Conservation (phyloP, 2,329 filamentous ascomycete genomes). For the Talaromyces sp. region DNA sequence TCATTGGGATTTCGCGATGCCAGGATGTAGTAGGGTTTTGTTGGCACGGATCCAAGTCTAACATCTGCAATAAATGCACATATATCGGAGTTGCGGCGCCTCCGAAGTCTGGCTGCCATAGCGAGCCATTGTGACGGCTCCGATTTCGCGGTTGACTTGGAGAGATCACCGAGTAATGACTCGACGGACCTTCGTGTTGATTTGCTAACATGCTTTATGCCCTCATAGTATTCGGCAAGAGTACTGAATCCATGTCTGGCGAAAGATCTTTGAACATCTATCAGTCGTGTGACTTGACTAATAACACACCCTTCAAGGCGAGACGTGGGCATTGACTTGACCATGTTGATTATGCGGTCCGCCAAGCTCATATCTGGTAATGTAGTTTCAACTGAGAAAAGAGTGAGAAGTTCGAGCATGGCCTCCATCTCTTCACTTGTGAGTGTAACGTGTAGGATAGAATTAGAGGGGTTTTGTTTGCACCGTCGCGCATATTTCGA, state of each 20-base stretch:
- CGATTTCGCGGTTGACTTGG: neutral
- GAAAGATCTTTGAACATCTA: conserved; percentile 11
- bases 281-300: conserved; percentile 11
- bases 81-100: conserved; percentile 18
- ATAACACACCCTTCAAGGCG: conserved; percentile 5
- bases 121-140: conserved; percentile 10
- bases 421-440: conserved; percentile 19
- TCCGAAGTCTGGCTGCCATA: conserved; percentile 13
- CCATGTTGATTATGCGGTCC: conserved; percentile 18
- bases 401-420: conserved; percentile 16
- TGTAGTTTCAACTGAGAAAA: conserved; percentile 9
- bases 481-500: conserved; percentile 11
- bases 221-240: conserved; percentile 11
- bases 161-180: conserved; percentile 1
- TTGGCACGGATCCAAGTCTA: conserved; percentile 16
- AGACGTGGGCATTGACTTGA: conserved; percentile 6
- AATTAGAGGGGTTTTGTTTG: neutral
- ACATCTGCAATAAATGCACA: conserved; percentile 20
- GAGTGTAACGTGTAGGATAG: conserved; percentile 24
- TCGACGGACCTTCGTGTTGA: conserved; percentile 1
- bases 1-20: conserved; percentile 3
- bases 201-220: neutral
- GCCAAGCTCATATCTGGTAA: conserved; percentile 16
- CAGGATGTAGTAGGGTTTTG: conserved; percentile 14
- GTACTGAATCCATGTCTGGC: conserved; percentile 7